phyloP scores from a whole-genome alignment of 2,329 filamentous ascomycete species.

The Colletotrichum endophyticum region DNA sequence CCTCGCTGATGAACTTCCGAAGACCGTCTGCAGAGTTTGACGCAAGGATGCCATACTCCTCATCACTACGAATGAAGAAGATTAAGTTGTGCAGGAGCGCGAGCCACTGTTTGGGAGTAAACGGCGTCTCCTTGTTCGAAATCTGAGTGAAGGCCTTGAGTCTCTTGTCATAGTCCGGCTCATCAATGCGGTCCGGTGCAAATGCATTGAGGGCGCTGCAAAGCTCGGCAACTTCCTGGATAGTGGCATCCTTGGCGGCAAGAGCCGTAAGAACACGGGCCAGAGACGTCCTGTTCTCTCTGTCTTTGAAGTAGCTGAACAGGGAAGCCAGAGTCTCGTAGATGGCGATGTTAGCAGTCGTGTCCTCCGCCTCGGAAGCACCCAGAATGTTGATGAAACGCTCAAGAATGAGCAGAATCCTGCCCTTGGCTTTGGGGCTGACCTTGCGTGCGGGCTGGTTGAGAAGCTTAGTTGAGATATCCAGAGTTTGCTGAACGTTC shows the following conservation, averaged over 20 bases:
- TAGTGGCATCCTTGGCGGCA: constrained; percentile 64
- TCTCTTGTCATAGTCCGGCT: constrained; percentile 86
- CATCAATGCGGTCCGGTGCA: constrained; percentile 73
- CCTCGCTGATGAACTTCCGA: constrained; percentile 76
- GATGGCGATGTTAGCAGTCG: constrained; percentile 48
- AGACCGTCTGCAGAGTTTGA: constrained; percentile 82
- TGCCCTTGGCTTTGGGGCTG: constrained; percentile 81
- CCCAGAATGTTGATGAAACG: constrained; percentile 74
- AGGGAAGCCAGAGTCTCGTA: constrained; percentile 79
- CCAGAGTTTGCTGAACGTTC: constrained; percentile 78
- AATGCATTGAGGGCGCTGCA: constrained; percentile 85
- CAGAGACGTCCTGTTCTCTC: constrained; percentile 74
- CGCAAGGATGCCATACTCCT: constrained; percentile 84
- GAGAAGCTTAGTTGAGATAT: constrained; percentile 81
- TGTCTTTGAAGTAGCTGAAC: constrained; percentile 90
- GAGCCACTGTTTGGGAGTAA: constrained; percentile 80
- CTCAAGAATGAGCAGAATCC: constrained; percentile 79
- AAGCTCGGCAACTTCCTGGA: constrained; percentile 69
- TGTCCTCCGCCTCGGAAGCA: constrained; percentile 9
- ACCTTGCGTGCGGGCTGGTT: constrained; percentile 85
- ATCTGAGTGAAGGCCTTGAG: constrained; percentile 78
- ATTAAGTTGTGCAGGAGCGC: constrained; percentile 89
- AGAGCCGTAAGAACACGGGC: constrained; percentile 76
- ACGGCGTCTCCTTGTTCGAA: constrained; percentile 62
- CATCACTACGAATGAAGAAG: constrained; percentile 83